A percentile compares a stretch with the other conserved stretches of the same genome.
Conservation (phyloP, 2,329 filamentous ascomycete species). For the Trichoderma koningii region DNA sequence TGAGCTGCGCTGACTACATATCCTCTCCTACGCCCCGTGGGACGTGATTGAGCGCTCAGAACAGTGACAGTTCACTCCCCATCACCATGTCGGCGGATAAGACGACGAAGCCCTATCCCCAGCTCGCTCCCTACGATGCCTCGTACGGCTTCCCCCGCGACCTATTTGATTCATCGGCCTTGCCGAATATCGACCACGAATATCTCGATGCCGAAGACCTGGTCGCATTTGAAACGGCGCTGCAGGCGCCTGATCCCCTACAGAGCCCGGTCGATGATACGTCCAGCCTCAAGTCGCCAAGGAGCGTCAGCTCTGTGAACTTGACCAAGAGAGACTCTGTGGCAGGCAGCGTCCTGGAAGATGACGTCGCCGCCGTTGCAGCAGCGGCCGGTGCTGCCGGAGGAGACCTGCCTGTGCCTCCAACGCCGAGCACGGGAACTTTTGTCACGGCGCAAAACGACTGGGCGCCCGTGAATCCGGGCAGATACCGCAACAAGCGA, state of each 20-base stretch:
- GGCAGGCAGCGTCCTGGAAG: slow-evolving; percentile 35
- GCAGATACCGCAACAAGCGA: slow-evolving; percentile 51
- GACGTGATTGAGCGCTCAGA: background rate
- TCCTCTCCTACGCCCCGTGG: background rate
- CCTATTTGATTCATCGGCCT: slow-evolving; percentile 65
- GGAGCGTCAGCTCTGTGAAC: slow-evolving; percentile 45
- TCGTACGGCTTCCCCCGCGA: slow-evolving; percentile 61
- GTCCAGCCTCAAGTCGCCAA: slow-evolving; percentile 46
- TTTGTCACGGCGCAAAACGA: slow-evolving; percentile 93
- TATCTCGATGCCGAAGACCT: slow-evolving; percentile 76
- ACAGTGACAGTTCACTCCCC: background rate
- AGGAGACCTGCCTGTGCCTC: slow-evolving; percentile 37
- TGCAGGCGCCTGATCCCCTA: slow-evolving; percentile 76
- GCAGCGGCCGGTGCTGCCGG: slow-evolving; percentile 45
- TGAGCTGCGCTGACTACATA: background rate
- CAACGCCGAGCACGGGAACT: slow-evolving; percentile 43
- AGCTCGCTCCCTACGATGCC: slow-evolving; percentile 27
- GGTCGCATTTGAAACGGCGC: slow-evolving; percentile 75
- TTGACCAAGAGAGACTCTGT: slow-evolving; percentile 48
- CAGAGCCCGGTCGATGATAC: slow-evolving; percentile 61
- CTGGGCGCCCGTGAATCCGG: slow-evolving; percentile 86
- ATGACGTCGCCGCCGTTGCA: slow-evolving; percentile 43
- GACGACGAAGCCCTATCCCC: slow-evolving; percentile 18
- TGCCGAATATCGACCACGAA: slow-evolving; percentile 79
- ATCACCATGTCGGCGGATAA: slow-evolving; percentile 3